phyloP scores from a whole-genome alignment of 495 filamentous ascomycete species.

The Extremus antarcticus region DNA sequence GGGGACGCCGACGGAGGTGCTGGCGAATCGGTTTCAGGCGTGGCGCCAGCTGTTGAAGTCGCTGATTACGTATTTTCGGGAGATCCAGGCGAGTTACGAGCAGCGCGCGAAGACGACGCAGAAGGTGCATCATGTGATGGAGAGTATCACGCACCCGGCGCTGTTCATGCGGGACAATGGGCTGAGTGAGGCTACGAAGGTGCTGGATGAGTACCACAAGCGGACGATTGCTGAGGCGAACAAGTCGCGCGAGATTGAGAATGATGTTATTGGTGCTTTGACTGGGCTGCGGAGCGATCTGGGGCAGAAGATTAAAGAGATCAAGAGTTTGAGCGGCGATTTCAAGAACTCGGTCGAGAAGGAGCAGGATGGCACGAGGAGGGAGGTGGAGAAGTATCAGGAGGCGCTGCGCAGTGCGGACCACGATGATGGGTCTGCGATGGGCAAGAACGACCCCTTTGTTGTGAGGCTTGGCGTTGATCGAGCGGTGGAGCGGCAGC shows the following conservation, averaged over 20 bases:
- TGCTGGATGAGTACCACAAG: constrained; percentile 73
- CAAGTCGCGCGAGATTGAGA: constrained; percentile 82
- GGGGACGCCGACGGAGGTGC: constrained; percentile 77
- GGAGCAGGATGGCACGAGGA: constrained; percentile 60
- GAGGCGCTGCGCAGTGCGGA: constrained; percentile 70
- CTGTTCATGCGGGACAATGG: constrained; percentile 62
- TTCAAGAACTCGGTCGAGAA: constrained; percentile 86
- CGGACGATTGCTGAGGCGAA: constrained; percentile 69
- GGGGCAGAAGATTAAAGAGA: constrained; percentile 94
- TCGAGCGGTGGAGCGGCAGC: constrained; percentile 76
- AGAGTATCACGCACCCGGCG: constrained; percentile 62
- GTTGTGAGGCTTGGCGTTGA: constrained; percentile 75
- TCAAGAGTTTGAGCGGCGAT: constrained; percentile 80
- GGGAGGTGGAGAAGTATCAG: constrained; percentile 63
- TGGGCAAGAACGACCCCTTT: constrained; percentile 85
- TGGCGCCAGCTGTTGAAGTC: constrained; percentile 96
- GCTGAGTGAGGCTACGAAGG: constrained; percentile 71
- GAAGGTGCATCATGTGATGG: constrained; percentile 73
- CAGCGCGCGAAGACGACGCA: constrained; percentile 68
- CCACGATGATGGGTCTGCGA: constrained; percentile 58
- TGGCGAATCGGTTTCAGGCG: constrained; percentile 89
- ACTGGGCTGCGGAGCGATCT: constrained; percentile 79
- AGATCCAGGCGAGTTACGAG: constrained; percentile 86
- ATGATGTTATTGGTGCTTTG: constrained; percentile 77
- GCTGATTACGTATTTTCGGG: constrained; percentile 85